phyloP scores from a whole-genome alignment of 2,329 filamentous ascomycete genomes.

The Fusarium piperis region DNA sequence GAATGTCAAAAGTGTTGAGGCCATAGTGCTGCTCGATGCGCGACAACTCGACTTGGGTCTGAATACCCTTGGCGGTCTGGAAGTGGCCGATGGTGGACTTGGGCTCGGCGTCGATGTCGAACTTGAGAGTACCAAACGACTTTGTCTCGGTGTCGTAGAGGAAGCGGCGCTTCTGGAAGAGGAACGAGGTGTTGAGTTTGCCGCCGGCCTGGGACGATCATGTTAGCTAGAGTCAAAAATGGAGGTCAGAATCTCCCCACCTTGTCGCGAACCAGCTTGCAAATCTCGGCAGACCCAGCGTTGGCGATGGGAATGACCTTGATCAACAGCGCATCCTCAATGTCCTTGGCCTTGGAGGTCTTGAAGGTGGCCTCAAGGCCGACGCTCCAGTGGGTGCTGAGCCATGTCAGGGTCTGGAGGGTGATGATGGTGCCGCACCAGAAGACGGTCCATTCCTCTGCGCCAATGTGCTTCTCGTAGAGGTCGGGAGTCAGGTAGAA shows the following conservation, averaged over 20 bases:
- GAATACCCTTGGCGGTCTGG: conserved; percentile 81
- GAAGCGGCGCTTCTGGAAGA: conserved; percentile 98
- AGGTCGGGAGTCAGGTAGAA: conserved; percentile 84
- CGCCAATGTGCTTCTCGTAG: conserved; percentile 91
- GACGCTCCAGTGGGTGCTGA: conserved; percentile 98
- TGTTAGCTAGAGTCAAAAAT: conserved; percentile 19
- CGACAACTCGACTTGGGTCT: conserved; percentile 77
- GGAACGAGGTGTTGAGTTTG: conserved; percentile 83
- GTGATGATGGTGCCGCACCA: conserved; percentile 91
- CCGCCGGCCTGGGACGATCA: conserved; percentile 65
- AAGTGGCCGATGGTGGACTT: conserved; percentile 82
- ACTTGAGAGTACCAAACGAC: conserved; percentile 83
- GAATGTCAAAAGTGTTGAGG: conserved; percentile 95
- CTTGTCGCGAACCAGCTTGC: conserved; percentile 79
- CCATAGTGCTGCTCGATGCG: conserved; percentile 93
- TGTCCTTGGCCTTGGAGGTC: conserved; percentile 72
- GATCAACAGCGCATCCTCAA: conserved; percentile 84
- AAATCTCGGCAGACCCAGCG: conserved; percentile 89
- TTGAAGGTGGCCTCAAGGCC: conserved; percentile 85
- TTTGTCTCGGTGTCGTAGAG: conserved; percentile 78
- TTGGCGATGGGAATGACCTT: conserved; percentile 93
- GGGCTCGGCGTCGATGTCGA: conserved; percentile 85
- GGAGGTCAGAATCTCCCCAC: conserved; percentile 48
- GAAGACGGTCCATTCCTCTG: conserved; percentile 98
- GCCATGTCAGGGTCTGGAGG: conserved; percentile 87